These are phyloP conservation scores for Sporothrix protearum DNA, from an alignment of 2,329 filamentous ascomycete species.

Conservation along the genomic window DNA sequence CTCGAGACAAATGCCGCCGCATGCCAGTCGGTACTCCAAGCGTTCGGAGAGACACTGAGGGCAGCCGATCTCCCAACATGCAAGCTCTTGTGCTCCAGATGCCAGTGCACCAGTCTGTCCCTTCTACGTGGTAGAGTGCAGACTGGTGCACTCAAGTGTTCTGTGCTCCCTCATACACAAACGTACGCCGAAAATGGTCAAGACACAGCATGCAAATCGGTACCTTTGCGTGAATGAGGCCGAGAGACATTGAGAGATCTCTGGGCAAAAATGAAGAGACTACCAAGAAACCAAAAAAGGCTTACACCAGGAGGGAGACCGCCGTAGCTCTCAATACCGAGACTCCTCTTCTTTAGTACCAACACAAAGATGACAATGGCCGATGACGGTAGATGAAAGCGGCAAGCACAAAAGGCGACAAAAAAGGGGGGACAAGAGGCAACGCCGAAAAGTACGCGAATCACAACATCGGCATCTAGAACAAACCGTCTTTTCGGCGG, in stretches of 20 bases:
- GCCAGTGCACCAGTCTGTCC: background rate
- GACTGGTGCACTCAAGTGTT: background rate
- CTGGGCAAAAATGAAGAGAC: background rate
- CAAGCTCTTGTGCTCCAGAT: background rate
- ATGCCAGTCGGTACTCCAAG: background rate
- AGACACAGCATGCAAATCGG: background rate
- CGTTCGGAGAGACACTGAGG: background rate
- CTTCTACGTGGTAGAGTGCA: background rate
- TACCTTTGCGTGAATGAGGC: background rate
- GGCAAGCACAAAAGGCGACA: background rate
- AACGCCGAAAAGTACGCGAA: background rate
- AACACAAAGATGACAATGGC: background rate
- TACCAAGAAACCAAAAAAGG: background rate
- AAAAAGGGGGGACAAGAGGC: background rate
- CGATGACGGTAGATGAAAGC: no score
- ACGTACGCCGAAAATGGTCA: background rate
- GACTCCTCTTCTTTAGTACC: background rate
- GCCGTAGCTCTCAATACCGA: background rate
- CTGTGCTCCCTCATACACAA: background rate
- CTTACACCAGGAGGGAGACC: background rate
- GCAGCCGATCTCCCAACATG: background rate
- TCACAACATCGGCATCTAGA: background rate
- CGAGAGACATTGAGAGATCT: background rate
- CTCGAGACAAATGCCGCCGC: background rate
- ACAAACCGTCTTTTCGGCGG: background rate